Percentiles rank a stretch among this genome's conserved stretches.
These are phyloP conservation scores for Yarrowia hollandica DNA, from an alignment of 805 yeast species.

Conservation along the genomic window DNA sequence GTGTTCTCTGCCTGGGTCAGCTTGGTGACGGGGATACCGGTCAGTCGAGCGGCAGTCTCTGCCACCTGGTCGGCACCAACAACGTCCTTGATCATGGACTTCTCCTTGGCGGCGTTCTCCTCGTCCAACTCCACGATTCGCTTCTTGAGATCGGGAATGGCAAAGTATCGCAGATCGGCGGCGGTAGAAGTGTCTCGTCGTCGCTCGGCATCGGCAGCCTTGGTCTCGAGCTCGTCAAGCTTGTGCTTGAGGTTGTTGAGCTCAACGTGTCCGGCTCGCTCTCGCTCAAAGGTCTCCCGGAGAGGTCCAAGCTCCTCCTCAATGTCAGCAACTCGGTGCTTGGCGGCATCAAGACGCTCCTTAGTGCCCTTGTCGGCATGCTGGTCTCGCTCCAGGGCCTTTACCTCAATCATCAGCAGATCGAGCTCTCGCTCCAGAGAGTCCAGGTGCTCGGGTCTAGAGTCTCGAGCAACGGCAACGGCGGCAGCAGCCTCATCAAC, in stretches of 20 bases:
- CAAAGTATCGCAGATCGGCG: conserved; percentile 95
- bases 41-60: conserved; percentile 94
- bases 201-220: conserved; percentile 96
- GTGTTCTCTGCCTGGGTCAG: conserved; percentile 90
- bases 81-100: conserved; percentile 77
- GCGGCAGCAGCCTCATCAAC: conserved; percentile 96
- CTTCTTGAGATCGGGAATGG: conserved; percentile 86
- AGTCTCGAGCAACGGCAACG: conserved; percentile 97
- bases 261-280: conserved; percentile 87
- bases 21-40: conserved; percentile 95
- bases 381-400: conserved; percentile 93
- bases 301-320: conserved; percentile 85
- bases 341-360: conserved; percentile 80
- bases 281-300: conserved; percentile 80
- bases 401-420: conserved; percentile 90
- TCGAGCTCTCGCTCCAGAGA: conserved; percentile 89
- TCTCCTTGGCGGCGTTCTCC: conserved; percentile 67
- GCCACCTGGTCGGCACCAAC: conserved; percentile 91
- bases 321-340: conserved; percentile 73
- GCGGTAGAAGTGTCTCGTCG: conserved; percentile 91
- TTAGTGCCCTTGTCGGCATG: conserved; percentile 69
- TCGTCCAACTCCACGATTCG: conserved; percentile 74
- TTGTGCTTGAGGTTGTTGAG: conserved; percentile 85
- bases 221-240: conserved; percentile 86
- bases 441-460: conserved; percentile 96